Evolutionary conservation across 2,329 filamentous ascomycete species (phyloP), one percentile per base, ranked within the genome.

Genomic region (Leptographium galeiforme): DNA sequence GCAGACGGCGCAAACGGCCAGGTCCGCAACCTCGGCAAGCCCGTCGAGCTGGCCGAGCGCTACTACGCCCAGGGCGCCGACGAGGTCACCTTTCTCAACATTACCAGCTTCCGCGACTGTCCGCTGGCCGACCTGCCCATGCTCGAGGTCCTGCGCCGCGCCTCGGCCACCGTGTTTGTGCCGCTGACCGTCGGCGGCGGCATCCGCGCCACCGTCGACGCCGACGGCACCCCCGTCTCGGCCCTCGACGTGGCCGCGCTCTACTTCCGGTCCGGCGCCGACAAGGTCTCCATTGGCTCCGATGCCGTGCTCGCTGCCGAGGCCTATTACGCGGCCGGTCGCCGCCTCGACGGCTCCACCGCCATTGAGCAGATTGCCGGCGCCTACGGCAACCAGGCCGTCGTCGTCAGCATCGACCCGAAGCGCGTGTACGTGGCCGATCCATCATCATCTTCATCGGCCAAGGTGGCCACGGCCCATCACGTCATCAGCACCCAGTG

Each of bases 21-120:
- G 60, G 90, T 98, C 39, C 83, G 93, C 58, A 98, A 98, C 68
- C 77, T 98, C 4, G 93, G 93, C 59, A 98, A 98, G 70, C 93
- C 93, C 2, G 90, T 98, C 49, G 89, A 95, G 59, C 87, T 98
- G 79, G 93, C 93, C 10, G 82, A 81, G 68, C 82, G 81, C 63
- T 98, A 98, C 74, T 98, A 97, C 73, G 85, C 94, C 64, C 89
- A 95, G 70, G 93, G 93, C 56, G 90, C 93, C 13, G 93, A 98
- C 68, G 93, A 98, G 70, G 80, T 98, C 53, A 95, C 91, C 1
- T 98, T 98, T 69, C 77, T 98, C 60, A 98, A 98, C 76, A 98
- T 98, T 65, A 98, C 91, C 1, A 93, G 86, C 19, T 98, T 98
- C 78, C 84, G 93, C 57, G 93, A 97, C 72, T 95, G 89, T 59